phyloP scores from a whole-genome alignment of 306 rosid genomes.

The Begonia peltatifolia region DNA sequence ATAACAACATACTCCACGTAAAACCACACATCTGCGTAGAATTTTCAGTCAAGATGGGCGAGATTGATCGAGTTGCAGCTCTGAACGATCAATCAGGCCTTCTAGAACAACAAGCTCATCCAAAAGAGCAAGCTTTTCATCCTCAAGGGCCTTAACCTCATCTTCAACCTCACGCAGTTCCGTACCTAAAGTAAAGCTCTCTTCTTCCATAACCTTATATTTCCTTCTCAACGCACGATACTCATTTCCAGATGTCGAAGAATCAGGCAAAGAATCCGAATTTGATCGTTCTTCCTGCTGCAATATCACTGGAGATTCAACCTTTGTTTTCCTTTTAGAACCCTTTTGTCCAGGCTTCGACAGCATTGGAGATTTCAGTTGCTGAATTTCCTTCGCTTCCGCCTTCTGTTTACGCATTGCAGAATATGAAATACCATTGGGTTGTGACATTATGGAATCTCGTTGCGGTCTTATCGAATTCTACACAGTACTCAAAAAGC shows the following conservation, averaged over 20 bases:
- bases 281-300: conserved; percentile 67
- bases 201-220: conserved; percentile 68
- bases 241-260: conserved; percentile 53
- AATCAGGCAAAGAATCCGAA: conserved; percentile 74
- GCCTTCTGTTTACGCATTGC: too few relatives aligned
- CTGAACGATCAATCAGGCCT: conserved; percentile 58
- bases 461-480: too few relatives aligned
- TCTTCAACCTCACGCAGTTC: conserved; percentile 54
- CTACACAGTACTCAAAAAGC: too few relatives aligned
- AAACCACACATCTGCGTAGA: too few relatives aligned
- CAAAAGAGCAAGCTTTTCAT: conserved; percentile 63
- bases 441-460: too few relatives aligned
- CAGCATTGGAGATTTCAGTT: conserved; percentile 19
- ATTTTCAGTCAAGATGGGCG: conserved; percentile 1
- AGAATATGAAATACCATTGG: too few relatives aligned
- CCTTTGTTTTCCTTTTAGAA: conserved; percentile 39
- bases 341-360: conserved; percentile 36
- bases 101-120: conserved; percentile 85
- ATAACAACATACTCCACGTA: too few relatives aligned
- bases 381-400: conserved; percentile 21
- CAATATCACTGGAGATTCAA: conserved; percentile 36
- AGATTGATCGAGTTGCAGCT: conserved; percentile 27
- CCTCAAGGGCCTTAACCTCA: conserved; percentile 69
- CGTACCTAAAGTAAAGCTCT: conserved; percentile 56
- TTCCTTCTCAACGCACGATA: conserved; percentile 67